Evolutionary conservation across 1,284 basidiomycete species (phyloP).

Genomic region (Sutorius eximius): DNA sequence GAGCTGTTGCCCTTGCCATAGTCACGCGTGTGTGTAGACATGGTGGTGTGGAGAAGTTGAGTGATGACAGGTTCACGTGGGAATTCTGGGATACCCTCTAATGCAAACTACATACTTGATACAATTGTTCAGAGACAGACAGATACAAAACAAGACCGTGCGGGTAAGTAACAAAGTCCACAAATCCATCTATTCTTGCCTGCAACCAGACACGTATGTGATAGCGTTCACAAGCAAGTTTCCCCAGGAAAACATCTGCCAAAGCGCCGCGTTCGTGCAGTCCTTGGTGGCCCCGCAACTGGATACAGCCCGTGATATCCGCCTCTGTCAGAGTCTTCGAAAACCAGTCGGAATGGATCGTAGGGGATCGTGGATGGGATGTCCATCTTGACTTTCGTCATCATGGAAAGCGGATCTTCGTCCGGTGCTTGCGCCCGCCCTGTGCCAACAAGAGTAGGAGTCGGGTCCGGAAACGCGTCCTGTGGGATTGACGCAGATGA

Average conservation of each 20-base stretch:
- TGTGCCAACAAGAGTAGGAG: slow-evolving; percentile 3
- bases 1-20: slow-evolving; percentile 10
- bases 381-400: background rate
- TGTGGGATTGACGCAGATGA: slow-evolving; percentile 18
- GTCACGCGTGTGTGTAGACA: slow-evolving; percentile 22
- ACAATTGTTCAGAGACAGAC: background rate
- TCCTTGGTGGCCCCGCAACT: slow-evolving; percentile 6
- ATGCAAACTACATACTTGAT: background rate
- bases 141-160: background rate
- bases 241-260: slow-evolving; percentile 16
- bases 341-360: slow-evolving; percentile 22
- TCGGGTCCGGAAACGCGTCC: slow-evolving; percentile 24
- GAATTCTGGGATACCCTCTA: too few species aligned
- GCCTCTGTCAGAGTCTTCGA: slow-evolving; percentile 6
- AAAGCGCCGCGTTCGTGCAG: slow-evolving; percentile 20
- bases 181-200: background rate
- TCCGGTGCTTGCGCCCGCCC: background rate
- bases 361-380: slow-evolving; percentile 8
- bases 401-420: background rate
- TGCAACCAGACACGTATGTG: background rate
- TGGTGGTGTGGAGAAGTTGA: background rate
- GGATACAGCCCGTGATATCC: slow-evolving; percentile 10
- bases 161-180: background rate
- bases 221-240: slow-evolving; percentile 10
- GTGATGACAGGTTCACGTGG: too few species aligned